Percentiles rank a stretch among this genome's conserved stretches.
Evolutionary conservation across 768 basidiomycete species (phyloP).

Genomic region (Exsudoporus frostii): DNA sequence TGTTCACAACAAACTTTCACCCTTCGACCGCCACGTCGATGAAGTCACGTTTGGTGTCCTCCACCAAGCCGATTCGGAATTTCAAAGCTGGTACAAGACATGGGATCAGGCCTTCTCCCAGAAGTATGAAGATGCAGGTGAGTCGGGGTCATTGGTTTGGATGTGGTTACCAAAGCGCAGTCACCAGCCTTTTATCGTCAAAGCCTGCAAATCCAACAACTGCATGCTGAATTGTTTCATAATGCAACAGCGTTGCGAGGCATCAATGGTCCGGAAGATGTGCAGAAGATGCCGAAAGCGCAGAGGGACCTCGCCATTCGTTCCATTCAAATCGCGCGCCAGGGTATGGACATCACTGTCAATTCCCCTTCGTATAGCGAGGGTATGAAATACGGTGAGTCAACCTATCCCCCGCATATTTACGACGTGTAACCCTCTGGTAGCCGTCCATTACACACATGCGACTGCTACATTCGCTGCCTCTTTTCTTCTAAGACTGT

Average conservation of each 20-base stretch:
- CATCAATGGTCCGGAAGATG: slow-evolving; percentile 84
- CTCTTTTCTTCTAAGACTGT: slow-evolving; percentile 81
- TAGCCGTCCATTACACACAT: slow-evolving; percentile 89
- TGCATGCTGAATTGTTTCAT: slow-evolving; percentile 84
- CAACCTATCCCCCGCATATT: not conserved
- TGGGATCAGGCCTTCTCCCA: slow-evolving; percentile 81
- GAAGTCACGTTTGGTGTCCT: slow-evolving; percentile 72
- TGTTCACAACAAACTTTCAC: slow-evolving; percentile 78
- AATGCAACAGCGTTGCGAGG: slow-evolving; percentile 80
- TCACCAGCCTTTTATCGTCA: slow-evolving; percentile 80
- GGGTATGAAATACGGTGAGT: slow-evolving; percentile 86
- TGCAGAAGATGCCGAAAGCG: slow-evolving; percentile 72
- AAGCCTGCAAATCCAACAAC: slow-evolving; percentile 81
- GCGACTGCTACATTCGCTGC: slow-evolving; percentile 93
- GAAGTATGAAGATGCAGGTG: slow-evolving; percentile 81
- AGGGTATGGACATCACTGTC: slow-evolving; percentile 82
- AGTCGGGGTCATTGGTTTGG: slow-evolving; percentile 18
- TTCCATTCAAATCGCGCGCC: slow-evolving; percentile 79
- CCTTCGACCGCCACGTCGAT: slow-evolving; percentile 71
- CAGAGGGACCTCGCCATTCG: slow-evolving; percentile 79
- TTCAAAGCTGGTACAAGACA: slow-evolving; percentile 74
- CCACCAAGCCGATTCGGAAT: slow-evolving; percentile 71
- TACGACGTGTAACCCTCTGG: slow-evolving; percentile 1
- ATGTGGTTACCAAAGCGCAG: slow-evolving; percentile 2
- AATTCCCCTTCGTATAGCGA: slow-evolving; percentile 82